These are phyloP conservation scores for Bruguiera sexangula DNA, from an alignment of 345 rosid genomes.

Conservation along the genomic window DNA sequence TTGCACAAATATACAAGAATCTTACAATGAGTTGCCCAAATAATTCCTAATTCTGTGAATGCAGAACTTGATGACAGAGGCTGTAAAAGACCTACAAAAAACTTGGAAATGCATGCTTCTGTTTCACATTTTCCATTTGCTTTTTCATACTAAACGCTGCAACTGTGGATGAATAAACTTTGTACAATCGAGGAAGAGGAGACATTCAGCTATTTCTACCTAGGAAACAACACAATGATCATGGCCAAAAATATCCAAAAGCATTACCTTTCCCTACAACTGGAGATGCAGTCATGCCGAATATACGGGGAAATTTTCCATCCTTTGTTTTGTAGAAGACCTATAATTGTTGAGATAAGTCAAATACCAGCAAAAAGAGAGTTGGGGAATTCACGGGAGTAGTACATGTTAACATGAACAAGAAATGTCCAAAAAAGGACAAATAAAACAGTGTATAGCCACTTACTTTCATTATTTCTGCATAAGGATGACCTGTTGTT, in stretches of 20 bases:
- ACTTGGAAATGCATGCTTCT: no score
- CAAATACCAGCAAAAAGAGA: constrained; percentile 15
- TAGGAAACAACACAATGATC: constrained; percentile 1
- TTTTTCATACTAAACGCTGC: no score
- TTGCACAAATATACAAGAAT: no score
- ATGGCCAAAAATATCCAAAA: constrained; percentile 9
- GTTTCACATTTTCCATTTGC: no score
- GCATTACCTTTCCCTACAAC: constrained; percentile 82
- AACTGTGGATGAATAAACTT: no score
- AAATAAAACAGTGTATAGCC: constrained; percentile 16
- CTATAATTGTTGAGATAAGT: constrained; percentile 38
- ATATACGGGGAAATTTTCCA: constrained; percentile 64
- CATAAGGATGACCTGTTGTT: constrained; percentile 80
- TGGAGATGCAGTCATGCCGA: constrained; percentile 99
- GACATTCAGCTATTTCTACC: constrained; percentile 1
- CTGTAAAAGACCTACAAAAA: no score
- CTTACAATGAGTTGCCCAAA: no score
- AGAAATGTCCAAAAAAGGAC: not conserved
- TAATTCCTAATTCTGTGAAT: no score
- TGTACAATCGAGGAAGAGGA: not conserved
- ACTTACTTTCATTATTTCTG: constrained; percentile 83
- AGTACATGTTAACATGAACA: not conserved
- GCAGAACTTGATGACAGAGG: no score
- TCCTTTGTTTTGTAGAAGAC: constrained; percentile 55
- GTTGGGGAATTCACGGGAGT: not conserved